A percentile compares a stretch with the other conserved stretches of the same genome.
phyloP scores from a whole-genome alignment of 768 basidiomycete species.

The Tylopilus vinaceipallidus region DNA sequence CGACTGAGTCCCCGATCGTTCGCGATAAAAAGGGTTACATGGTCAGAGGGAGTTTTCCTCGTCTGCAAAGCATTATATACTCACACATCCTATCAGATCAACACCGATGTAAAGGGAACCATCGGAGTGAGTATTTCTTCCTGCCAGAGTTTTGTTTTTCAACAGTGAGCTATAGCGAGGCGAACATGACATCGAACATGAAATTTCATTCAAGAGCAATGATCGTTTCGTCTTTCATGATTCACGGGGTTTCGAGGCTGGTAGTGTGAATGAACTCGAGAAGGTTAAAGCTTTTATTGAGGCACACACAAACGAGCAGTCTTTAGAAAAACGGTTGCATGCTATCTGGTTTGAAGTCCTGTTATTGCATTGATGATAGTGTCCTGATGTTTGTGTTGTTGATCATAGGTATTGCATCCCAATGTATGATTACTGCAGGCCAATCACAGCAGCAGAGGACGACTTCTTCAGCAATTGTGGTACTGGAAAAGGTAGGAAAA shows the following conservation, averaged over 20 bases:
- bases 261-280: constrained; percentile 30
- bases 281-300: constrained; percentile 36
- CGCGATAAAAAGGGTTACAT: constrained; percentile 3
- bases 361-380: not conserved
- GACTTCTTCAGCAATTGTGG: constrained; percentile 29
- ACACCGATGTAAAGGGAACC: not conserved
- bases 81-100: constrained; percentile 1
- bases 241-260: constrained; percentile 42
- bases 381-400: too few relatives aligned
- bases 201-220: constrained; percentile 32
- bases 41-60: constrained; percentile 4
- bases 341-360: constrained; percentile 34
- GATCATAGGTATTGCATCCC: constrained; percentile 39
- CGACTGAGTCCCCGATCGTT: too few relatives aligned
- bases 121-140: not conserved
- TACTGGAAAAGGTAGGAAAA: constrained; percentile 5
- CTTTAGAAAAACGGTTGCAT: constrained; percentile 33
- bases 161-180: not conserved
- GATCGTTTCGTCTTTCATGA: constrained; percentile 41
- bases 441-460: constrained; percentile 26
- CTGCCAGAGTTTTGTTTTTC: not conserved
- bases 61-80: not conserved
- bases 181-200: too few relatives aligned
- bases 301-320: constrained; percentile 12
- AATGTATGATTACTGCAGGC: constrained; percentile 24